phyloP scores from a whole-genome alignment of 2,329 filamentous ascomycete species.

The Penicillium vulpinum region DNA sequence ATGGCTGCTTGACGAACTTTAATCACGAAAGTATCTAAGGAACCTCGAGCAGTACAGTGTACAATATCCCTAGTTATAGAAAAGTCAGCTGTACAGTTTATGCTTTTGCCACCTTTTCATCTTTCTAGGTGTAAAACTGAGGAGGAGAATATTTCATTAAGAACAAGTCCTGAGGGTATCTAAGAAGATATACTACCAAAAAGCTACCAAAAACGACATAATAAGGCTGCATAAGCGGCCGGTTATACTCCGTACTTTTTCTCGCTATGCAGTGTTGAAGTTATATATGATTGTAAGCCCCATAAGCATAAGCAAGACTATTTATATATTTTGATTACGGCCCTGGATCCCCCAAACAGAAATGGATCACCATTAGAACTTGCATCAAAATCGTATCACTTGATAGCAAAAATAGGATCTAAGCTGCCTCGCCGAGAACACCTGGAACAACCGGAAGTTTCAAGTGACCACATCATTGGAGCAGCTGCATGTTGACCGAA shows the following conservation, averaged over 20 bases:
- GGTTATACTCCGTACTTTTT: no score
- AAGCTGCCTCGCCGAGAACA: neutral
- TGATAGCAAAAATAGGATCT: neutral
- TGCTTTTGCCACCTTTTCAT: no score
- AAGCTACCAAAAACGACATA: no score
- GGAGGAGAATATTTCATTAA: no score
- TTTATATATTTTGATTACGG: neutral
- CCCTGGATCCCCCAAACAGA: neutral
- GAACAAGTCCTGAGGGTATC: no score
- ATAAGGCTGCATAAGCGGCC: no score
- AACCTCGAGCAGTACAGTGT: neutral
- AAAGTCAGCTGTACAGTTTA: no score
- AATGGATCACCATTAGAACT: neutral
- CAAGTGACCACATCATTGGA: neutral
- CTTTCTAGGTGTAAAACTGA: no score
- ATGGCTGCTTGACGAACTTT: neutral
- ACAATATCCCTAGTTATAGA: no score
- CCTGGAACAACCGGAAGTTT: constrained; percentile 1
- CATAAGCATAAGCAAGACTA: neutral
- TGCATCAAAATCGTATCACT: neutral
- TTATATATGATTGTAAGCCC: neutral
- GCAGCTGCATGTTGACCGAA: neutral
- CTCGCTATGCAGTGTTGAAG: no score
- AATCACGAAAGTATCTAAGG: neutral
- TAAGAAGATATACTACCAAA: no score